Conservation (phyloP, 2,329 filamentous ascomycete genomes). For the Fusarium floridanum region DNA sequence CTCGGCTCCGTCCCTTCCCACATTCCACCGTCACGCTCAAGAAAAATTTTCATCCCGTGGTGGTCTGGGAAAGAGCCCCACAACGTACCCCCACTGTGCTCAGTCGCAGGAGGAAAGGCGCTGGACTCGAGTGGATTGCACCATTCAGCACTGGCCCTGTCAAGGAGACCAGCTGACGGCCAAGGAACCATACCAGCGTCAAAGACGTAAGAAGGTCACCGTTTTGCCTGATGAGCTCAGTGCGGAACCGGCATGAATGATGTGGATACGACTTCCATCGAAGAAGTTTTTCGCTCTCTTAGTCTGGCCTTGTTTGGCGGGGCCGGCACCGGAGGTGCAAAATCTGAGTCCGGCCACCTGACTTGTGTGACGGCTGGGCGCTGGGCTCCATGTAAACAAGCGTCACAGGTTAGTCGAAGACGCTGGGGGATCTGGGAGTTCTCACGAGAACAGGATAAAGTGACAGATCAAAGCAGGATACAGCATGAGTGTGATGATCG, state of each 20-base stretch:
- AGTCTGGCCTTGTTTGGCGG: conserved; percentile 39
- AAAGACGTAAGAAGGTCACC: conserved; percentile 31
- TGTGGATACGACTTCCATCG: background rate
- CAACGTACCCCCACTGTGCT: conserved; percentile 29
- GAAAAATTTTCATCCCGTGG: conserved; percentile 38
- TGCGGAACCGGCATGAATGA: conserved; percentile 25
- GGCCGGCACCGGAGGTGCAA: conserved; percentile 29
- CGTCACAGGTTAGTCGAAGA: background rate
- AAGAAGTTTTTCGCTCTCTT: conserved; percentile 5
- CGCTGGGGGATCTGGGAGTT: background rate
- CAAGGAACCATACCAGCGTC: conserved; percentile 21
- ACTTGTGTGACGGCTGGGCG: conserved; percentile 2
- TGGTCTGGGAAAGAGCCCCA: background rate
- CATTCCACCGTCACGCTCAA: conserved; percentile 14
- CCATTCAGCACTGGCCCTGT: conserved; percentile 19
- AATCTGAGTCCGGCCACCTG: conserved; percentile 1
- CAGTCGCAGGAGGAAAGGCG: conserved; percentile 17
- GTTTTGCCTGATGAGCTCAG: conserved; percentile 30
- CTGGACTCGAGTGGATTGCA: conserved; percentile 13
- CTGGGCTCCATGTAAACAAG: background rate
- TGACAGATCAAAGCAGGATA: conserved; percentile 4
- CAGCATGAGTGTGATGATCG: conserved; percentile 2
- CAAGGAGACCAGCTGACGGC: conserved; percentile 8
- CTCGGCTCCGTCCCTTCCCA: conserved; percentile 11
- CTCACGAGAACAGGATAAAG: conserved; percentile 4